phyloP scores from a whole-genome alignment of 2,329 filamentous ascomycete genomes.

The Aspergillus sp. region DNA sequence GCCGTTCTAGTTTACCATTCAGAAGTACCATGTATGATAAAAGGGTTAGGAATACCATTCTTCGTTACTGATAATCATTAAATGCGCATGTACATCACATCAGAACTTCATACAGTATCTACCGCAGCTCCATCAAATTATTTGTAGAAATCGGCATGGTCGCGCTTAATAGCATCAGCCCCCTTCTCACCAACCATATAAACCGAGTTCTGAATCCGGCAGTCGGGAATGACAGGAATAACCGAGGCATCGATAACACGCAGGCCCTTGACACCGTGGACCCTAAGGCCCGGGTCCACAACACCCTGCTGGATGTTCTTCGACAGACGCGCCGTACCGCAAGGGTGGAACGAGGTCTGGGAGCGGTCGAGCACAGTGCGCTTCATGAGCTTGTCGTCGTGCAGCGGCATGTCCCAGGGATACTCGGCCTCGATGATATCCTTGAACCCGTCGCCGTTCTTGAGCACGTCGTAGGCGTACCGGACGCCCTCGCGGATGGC shows the following conservation, averaged over 20 bases:
- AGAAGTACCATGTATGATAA: too few relatives aligned
- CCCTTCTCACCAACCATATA: conserved; percentile 60
- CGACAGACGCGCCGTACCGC: conserved; percentile 55
- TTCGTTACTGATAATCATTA: too few relatives aligned
- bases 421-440: conserved; percentile 47
- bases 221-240: conserved; percentile 56
- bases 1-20: too few relatives aligned
- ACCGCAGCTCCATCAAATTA: too few relatives aligned
- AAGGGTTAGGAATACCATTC: too few relatives aligned
- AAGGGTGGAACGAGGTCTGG: conserved; percentile 43
- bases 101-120: too few relatives aligned
- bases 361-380: conserved; percentile 54
- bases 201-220: conserved; percentile 61
- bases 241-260: conserved; percentile 58
- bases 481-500: conserved; percentile 60
- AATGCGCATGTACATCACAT: too few relatives aligned
- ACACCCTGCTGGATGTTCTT: conserved; percentile 40
- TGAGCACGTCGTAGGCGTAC: conserved; percentile 56
- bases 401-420: conserved; percentile 60
- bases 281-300: conserved; percentile 47
- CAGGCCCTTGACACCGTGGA: conserved; percentile 55
- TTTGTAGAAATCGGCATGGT: conserved; percentile 25
- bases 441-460: conserved; percentile 56
- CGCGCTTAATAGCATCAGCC: conserved; percentile 29
- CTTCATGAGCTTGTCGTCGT: conserved; percentile 58